A percentile compares a stretch with the other conserved stretches of the same genome.
Evolutionary conservation across 2,329 filamentous ascomycete genomes (phyloP).

Genomic region (Ascochyta clinopodiicola): DNA sequence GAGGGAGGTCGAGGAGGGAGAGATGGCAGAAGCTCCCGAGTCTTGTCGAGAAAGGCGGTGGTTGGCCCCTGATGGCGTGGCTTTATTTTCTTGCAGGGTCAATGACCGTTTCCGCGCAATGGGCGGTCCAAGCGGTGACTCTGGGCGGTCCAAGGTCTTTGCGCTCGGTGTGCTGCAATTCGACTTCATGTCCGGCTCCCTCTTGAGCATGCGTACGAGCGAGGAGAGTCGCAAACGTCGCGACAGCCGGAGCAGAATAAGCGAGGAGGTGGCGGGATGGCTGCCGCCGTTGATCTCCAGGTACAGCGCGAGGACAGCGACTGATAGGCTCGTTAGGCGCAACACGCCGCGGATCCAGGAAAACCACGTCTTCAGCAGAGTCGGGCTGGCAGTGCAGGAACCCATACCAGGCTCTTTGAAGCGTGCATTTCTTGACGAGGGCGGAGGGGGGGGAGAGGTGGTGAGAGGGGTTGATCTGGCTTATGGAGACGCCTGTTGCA

Average conservation of each 20-base stretch:
- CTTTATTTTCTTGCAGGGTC: conserved; percentile 38
- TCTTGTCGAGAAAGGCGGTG: conserved; percentile 19
- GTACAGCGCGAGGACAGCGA: conserved; percentile 38
- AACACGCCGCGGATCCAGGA: conserved; percentile 34
- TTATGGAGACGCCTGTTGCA: conserved; percentile 7
- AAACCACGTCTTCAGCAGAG: conserved; percentile 40
- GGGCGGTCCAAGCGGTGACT: conserved; percentile 24
- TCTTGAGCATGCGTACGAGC: conserved; percentile 30
- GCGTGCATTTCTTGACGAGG: conserved; percentile 35
- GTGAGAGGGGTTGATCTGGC: conserved; percentile 11
- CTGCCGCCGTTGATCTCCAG: conserved; percentile 37
- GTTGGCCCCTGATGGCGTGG: conserved; percentile 25
- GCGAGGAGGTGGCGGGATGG: conserved; percentile 39
- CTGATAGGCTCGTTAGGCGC: conserved; percentile 36
- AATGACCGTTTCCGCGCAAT: conserved; percentile 26
- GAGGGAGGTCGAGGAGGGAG: conserved; percentile 26
- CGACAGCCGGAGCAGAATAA: conserved; percentile 45
- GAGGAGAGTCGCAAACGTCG: conserved; percentile 37
- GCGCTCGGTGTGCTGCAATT: conserved; percentile 25
- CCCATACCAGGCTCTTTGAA: conserved; percentile 40
- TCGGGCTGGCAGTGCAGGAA: conserved; percentile 35
- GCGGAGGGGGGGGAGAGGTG: background rate
- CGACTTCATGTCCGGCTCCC: conserved; percentile 31
- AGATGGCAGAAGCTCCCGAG: conserved; percentile 20
- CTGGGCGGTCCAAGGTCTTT: conserved; percentile 38